phyloP scores from a whole-genome alignment of 2,329 filamentous ascomycete species.

The Aspergillus udagawae region DNA sequence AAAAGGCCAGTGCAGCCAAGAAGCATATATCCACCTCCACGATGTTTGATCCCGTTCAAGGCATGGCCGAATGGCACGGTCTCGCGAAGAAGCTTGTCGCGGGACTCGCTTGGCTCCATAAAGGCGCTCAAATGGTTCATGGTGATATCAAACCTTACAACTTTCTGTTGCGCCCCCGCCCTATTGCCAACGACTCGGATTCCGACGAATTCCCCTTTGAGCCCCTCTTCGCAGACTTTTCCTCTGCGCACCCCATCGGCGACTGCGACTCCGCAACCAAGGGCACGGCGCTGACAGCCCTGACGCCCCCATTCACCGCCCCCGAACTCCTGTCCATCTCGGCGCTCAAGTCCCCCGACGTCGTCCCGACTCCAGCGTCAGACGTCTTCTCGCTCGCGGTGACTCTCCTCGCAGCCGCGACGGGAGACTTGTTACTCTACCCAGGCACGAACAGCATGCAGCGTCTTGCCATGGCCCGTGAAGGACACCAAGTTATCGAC shows the following conservation, averaged over 20 bases:
- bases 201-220: constrained; percentile 31
- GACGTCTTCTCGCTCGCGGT: constrained; percentile 46
- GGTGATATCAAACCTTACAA: constrained; percentile 49
- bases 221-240: constrained; percentile 45
- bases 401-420: constrained; percentile 43
- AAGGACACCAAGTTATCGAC: constrained; percentile 42
- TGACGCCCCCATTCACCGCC: constrained; percentile 44
- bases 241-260: constrained; percentile 31
- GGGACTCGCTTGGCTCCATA: constrained; percentile 44
- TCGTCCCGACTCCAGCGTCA: constrained; percentile 34
- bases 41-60: constrained; percentile 45
- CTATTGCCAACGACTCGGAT: constrained; percentile 7
- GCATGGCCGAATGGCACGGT: constrained; percentile 36
- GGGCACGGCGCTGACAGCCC: constrained; percentile 31
- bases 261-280: constrained; percentile 7
- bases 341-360: constrained; percentile 32
- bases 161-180: constrained; percentile 33
- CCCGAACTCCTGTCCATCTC: constrained; percentile 40
- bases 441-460: constrained; percentile 37
- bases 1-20: constrained; percentile 25
- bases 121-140: constrained; percentile 39
- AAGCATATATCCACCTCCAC: constrained; percentile 36
- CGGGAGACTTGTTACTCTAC: constrained; percentile 44
- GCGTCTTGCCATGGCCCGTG: constrained; percentile 41
- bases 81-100: constrained; percentile 39